These are phyloP conservation scores for Neocucurbitaria cava DNA, from an alignment of 2,329 filamentous ascomycete genomes.

Conservation along the genomic window DNA sequence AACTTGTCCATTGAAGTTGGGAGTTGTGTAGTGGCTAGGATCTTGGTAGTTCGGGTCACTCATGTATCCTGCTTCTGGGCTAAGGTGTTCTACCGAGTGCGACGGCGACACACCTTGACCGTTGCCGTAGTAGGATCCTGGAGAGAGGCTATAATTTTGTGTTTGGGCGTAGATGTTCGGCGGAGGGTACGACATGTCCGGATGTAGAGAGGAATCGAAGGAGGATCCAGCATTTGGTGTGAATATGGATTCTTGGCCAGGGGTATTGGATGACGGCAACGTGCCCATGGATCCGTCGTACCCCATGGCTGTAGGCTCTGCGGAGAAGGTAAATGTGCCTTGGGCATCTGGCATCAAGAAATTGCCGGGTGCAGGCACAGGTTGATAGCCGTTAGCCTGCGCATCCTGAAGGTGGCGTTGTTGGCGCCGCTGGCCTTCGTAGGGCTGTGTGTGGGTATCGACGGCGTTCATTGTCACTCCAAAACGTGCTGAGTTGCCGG, in stretches of 20 bases:
- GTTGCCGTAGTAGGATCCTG: constrained; percentile 35
- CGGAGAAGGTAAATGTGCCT: constrained; percentile 45
- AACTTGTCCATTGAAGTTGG: constrained; percentile 39
- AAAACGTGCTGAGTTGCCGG: constrained; percentile 15
- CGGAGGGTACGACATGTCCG: constrained; percentile 42
- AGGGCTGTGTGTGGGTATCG: constrained; percentile 43
- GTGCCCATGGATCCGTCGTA: constrained; percentile 39
- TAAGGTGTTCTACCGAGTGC: constrained; percentile 48
- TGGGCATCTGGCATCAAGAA: constrained; percentile 41
- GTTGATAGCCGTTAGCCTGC: constrained; percentile 34
- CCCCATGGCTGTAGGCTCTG: constrained; percentile 43
- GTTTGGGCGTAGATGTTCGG: constrained; percentile 33
- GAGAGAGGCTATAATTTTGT: constrained; percentile 39
- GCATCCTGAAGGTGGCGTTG: constrained; percentile 44
- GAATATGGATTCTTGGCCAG: constrained; percentile 39
- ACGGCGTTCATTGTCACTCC: constrained; percentile 37
- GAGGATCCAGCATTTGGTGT: constrained; percentile 43
- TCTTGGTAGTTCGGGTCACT: constrained; percentile 44
- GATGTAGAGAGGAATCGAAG: constrained; percentile 45
- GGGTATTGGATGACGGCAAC: constrained; percentile 26
- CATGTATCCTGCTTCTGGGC: constrained; percentile 43
- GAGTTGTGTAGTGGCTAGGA: constrained; percentile 41
- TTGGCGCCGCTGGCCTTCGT: constrained; percentile 43
- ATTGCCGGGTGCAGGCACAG: constrained; percentile 25
- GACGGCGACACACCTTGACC: constrained; percentile 46